A percentile compares a stretch with the other conserved stretches of the same genome.
Conservation (phyloP, 257 asterid species). For the Buddleja alternifolia region DNA sequence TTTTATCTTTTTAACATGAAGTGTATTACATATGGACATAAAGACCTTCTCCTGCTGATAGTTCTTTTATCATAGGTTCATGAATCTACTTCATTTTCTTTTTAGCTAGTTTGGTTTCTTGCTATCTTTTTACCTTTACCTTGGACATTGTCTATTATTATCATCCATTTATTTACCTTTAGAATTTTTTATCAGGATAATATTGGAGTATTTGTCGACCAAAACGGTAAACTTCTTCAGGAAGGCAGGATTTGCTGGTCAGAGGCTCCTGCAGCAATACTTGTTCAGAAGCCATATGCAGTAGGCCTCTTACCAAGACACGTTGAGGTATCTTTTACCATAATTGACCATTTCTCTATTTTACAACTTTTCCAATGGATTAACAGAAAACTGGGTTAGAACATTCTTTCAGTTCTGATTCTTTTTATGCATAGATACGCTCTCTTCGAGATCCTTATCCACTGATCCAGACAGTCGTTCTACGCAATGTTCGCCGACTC, state of each 20-base stretch:
- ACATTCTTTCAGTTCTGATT: constrained; percentile 30
- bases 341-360: not conserved
- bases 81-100: constrained; percentile 21
- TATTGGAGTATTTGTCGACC: constrained; percentile 96
- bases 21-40: not conserved
- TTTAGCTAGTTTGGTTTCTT: not conserved
- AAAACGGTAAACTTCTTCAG: constrained; percentile 96
- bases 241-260: constrained; percentile 99
- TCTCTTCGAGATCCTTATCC: constrained; percentile 95
- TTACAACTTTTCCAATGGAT: constrained; percentile 5
- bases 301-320: constrained; percentile 92
- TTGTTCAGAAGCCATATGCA: constrained; percentile 84
- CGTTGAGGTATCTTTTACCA: constrained; percentile 69
- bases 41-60: not conserved
- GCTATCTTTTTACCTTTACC: not conserved
- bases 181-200: constrained; percentile 71
- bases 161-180: not conserved
- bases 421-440: constrained; percentile 65
- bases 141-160: not conserved
- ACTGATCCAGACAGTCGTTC: constrained; percentile 89
- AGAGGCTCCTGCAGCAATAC: constrained; percentile 84
- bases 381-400: constrained; percentile 19
- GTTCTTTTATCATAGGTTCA: not conserved
- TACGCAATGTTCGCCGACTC: constrained; percentile 84
- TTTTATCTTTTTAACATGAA: not conserved